These are phyloP conservation scores for Blastobotrys apis DNA, from an alignment of 1,139 yeast species.

Conservation along the genomic window DNA sequence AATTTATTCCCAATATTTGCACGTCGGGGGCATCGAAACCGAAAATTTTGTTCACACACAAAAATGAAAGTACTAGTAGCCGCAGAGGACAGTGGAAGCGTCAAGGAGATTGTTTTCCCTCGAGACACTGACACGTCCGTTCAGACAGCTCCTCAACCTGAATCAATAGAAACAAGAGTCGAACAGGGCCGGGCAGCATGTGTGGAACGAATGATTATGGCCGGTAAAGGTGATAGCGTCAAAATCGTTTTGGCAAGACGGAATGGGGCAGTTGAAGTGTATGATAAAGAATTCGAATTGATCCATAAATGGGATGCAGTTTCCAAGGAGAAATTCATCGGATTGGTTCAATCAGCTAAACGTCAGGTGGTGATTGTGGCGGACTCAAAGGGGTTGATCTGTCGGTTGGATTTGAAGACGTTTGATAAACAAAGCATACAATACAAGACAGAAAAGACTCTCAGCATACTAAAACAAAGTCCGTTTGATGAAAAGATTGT, in stretches of 20 bases:
- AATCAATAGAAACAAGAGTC: constrained; percentile 25
- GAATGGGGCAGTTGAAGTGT: constrained; percentile 26
- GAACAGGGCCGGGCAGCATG: constrained; percentile 28
- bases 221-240: constrained; percentile 16
- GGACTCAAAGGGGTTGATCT: constrained; percentile 19
- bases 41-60: background rate
- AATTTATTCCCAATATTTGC: background rate
- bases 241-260: constrained; percentile 26
- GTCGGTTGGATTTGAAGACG: constrained; percentile 13
- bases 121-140: constrained; percentile 33
- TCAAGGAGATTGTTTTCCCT: constrained; percentile 32
- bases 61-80: constrained; percentile 38
- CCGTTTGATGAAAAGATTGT: constrained; percentile 19
- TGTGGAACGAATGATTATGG: constrained; percentile 26
- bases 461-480: constrained; percentile 15
- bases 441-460: constrained; percentile 4
- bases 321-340: constrained; percentile 15
- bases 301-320: constrained; percentile 13
- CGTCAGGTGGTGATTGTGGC: constrained; percentile 15
- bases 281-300: constrained; percentile 17
- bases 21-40: background rate
- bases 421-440: background rate
- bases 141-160: constrained; percentile 30
- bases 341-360: constrained; percentile 9
- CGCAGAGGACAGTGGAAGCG: constrained; percentile 37